Evolutionary conservation across 176 grass and related monocot species (phyloP).

Genomic region (Cymbopogon citratus): DNA sequence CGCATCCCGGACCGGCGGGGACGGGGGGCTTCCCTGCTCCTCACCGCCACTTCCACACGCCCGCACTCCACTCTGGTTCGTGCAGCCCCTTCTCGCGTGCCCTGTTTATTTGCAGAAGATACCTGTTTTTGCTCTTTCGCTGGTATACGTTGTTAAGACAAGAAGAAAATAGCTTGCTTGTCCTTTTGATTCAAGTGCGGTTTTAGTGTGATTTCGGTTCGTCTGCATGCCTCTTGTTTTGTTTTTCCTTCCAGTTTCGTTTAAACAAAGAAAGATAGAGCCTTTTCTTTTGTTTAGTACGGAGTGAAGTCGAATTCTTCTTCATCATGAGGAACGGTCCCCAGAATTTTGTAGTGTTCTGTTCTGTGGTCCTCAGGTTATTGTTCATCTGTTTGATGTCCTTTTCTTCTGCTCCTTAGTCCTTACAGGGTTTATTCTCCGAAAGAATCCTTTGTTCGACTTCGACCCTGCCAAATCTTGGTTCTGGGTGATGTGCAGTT

Average conservation of each 20-base stretch:
- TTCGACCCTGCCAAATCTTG: background rate
- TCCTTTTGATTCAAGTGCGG: background rate
- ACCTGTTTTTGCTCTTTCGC: background rate
- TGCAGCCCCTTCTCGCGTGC: background rate
- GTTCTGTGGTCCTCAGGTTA: conserved; percentile 34
- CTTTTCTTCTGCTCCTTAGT: background rate
- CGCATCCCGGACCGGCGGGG: background rate
- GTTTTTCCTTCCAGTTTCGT: background rate
- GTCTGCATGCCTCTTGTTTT: background rate
- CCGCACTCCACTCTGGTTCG: conserved; percentile 28
- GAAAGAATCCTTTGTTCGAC: background rate
- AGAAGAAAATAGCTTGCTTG: no score
- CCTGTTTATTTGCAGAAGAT: background rate
- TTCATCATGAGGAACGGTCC: conserved; percentile 16
- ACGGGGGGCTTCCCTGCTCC: background rate
- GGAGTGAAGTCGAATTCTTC: conserved; percentile 8
- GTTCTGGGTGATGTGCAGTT: background rate
- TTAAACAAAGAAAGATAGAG: background rate
- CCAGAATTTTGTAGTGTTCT: background rate
- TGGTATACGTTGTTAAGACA: background rate
- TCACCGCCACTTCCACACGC: conserved; percentile 14
- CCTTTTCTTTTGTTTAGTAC: background rate
- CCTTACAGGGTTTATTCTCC: background rate
- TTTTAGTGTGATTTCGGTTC: background rate
- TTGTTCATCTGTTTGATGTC: conserved; percentile 15